Conservation (phyloP, 306 rosid species). For the Gastrolobium bilobum region DNA sequence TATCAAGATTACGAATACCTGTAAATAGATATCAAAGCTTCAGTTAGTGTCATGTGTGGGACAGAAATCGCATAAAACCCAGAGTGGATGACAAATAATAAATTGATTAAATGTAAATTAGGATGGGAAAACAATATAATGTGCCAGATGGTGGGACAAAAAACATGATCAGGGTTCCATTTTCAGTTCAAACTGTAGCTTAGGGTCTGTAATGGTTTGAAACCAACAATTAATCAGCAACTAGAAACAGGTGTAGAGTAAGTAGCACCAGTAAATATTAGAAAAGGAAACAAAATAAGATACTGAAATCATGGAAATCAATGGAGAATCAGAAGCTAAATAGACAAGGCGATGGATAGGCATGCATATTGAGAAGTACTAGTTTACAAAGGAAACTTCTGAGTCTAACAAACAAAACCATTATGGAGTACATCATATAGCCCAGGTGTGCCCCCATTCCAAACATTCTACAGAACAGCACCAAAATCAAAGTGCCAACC, state of each 20-base stretch:
- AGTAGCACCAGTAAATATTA: background rate
- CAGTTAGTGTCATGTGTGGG: constrained; percentile 17
- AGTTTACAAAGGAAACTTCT: constrained; percentile 40
- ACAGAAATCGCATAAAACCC: background rate
- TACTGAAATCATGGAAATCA: constrained; percentile 9
- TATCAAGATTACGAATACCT: constrained; percentile 72
- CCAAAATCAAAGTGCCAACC: constrained; percentile 33
- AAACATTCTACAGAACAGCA: constrained; percentile 35
- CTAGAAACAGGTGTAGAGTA: constrained; percentile 16
- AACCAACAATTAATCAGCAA: background rate
- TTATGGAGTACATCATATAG: constrained; percentile 7
- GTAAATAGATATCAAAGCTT: constrained; percentile 43
- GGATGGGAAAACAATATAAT: constrained; percentile 37
- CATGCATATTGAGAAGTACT: constrained; percentile 20
- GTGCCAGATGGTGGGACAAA: constrained; percentile 29
- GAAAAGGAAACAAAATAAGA: constrained; percentile 18
- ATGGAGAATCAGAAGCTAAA: constrained; percentile 17
- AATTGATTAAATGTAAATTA: constrained; percentile 18
- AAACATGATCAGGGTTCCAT: constrained; percentile 33
- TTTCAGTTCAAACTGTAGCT: constrained; percentile 31
- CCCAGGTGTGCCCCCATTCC: constrained; percentile 2
- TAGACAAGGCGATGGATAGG: constrained; percentile 13
- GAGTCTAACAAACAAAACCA: constrained; percentile 24
- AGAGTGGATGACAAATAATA: constrained; percentile 27
- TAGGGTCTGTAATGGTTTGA: constrained; percentile 1